Percentiles rank a stretch among this genome's conserved stretches.
These are phyloP conservation scores for Nemania bipapillata DNA, from an alignment of 2,329 filamentous ascomycete genomes.

Conservation along the genomic window DNA sequence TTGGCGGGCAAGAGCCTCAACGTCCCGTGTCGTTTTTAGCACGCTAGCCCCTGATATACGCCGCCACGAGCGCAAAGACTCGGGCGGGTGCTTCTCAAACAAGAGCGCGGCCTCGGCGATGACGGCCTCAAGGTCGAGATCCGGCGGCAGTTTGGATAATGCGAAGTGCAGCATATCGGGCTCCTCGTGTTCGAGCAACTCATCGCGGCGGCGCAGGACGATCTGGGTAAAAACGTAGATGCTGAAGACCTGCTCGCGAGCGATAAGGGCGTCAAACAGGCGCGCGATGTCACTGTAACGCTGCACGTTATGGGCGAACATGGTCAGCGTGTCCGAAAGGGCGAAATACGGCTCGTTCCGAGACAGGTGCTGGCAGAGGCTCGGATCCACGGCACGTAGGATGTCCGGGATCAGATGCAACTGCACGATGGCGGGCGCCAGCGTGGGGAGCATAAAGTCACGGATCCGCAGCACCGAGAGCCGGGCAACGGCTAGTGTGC, in stretches of 20 bases:
- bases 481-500: constrained; percentile 75
- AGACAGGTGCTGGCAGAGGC: constrained; percentile 78
- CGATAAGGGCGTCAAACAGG: constrained; percentile 90
- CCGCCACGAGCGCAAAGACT: constrained; percentile 76
- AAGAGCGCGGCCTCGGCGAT: constrained; percentile 74
- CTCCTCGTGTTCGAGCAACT: constrained; percentile 84
- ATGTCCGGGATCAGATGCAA: constrained; percentile 88
- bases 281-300: constrained; percentile 88
- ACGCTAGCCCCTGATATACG: constrained; percentile 79
- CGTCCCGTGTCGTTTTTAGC: constrained; percentile 79
- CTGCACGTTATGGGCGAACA: constrained; percentile 96
- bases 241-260: constrained; percentile 85
- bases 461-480: constrained; percentile 90
- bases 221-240: constrained; percentile 94
- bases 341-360: constrained; percentile 89
- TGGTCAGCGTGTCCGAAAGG: constrained; percentile 88
- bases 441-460: constrained; percentile 95
- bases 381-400: constrained; percentile 75
- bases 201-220: constrained; percentile 79
- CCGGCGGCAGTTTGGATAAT: constrained; percentile 84
- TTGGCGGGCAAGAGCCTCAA: constrained; percentile 62
- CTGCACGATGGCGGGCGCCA: constrained; percentile 83
- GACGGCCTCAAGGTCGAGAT: constrained; percentile 81
- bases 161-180: constrained; percentile 92
- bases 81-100: constrained; percentile 75